These are phyloP conservation scores for Allantophomopsis cytisporea DNA, from an alignment of 2,329 filamentous ascomycete species.

Conservation along the genomic window DNA sequence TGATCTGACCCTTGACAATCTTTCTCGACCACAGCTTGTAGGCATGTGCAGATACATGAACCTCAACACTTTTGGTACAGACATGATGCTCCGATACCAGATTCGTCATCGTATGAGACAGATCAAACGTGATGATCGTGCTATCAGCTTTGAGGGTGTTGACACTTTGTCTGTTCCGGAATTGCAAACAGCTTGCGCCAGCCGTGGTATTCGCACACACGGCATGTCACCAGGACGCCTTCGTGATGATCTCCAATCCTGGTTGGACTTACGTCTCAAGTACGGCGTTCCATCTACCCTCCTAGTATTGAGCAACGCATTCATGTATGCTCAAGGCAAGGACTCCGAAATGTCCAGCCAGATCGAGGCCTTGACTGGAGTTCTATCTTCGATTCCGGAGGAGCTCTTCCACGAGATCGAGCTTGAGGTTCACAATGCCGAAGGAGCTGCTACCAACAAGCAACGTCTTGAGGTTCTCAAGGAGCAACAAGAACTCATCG, in stretches of 20 bases:
- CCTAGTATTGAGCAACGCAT: constrained; percentile 90
- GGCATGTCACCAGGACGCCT: constrained; percentile 81
- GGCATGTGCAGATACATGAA: constrained; percentile 99
- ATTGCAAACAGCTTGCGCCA: constrained; percentile 82
- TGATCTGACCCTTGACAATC: constrained; percentile 90
- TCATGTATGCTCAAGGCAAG: constrained; percentile 84
- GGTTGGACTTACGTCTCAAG: constrained; percentile 86
- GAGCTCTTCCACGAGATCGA: constrained; percentile 99
- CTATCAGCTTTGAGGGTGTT: constrained; percentile 87
- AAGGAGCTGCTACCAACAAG: constrained; percentile 96
- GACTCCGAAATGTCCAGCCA: constrained; percentile 75
- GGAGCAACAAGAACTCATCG: constrained; percentile 96
- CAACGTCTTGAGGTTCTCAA: constrained; percentile 95
- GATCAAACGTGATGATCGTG: constrained; percentile 94
- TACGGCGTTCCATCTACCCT: constrained; percentile 94
- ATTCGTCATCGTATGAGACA: constrained; percentile 96
- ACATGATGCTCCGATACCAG: constrained; percentile 95
- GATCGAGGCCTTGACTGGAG: constrained; percentile 84
- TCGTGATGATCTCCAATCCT: constrained; percentile 80
- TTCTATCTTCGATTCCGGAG: constrained; percentile 89
- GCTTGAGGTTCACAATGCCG: constrained; percentile 91
- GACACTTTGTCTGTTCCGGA: constrained; percentile 88
- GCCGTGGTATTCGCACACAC: constrained; percentile 83
- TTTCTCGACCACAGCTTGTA: constrained; percentile 88
- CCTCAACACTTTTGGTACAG: constrained; percentile 90